phyloP scores from a whole-genome alignment of 768 basidiomycete species.

The Auricularia cornea region DNA sequence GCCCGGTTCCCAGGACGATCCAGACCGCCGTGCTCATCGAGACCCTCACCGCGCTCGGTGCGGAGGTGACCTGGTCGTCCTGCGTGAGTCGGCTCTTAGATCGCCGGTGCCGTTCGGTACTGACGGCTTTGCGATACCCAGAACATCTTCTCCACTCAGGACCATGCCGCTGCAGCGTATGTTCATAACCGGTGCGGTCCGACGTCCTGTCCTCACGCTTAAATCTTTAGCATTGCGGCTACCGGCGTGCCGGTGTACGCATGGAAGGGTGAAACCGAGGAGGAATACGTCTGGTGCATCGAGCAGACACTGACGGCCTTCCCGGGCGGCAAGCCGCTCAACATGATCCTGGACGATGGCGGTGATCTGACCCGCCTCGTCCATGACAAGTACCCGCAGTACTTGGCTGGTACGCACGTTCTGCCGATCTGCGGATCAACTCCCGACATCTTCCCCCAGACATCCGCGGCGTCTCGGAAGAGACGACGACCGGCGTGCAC shows the following conservation, averaged over 20 bases:
- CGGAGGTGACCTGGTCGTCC: slow-evolving; percentile 97
- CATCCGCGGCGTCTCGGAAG: slow-evolving; percentile 92
- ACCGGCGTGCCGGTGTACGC: slow-evolving; percentile 98
- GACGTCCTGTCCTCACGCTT: neutral
- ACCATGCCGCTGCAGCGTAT: slow-evolving; percentile 96
- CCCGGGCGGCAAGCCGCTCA: slow-evolving; percentile 70
- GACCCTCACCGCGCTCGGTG: slow-evolving; percentile 90
- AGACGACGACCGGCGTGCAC: slow-evolving; percentile 99
- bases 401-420: slow-evolving; percentile 50
- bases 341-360: slow-evolving; percentile 99
- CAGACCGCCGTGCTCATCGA: slow-evolving; percentile 99
- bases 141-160: slow-evolving; percentile 99
- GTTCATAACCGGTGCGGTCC: slow-evolving; percentile 20
- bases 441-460: slow-evolving; percentile 31
- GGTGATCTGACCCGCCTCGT: slow-evolving; percentile 93
- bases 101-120: slow-evolving; percentile 3
- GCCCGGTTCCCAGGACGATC: slow-evolving; percentile 64
- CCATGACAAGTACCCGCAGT: slow-evolving; percentile 94
- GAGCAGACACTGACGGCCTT: slow-evolving; percentile 92
- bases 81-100: slow-evolving; percentile 49
- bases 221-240: slow-evolving; percentile 68
- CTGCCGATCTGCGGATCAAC: neutral
- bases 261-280: slow-evolving; percentile 99
- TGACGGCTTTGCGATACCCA: slow-evolving; percentile 20
- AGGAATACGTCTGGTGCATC: slow-evolving; percentile 97